Evolutionary conservation across 228 moss, liverwort and hornwort genomes (phyloP).

Genomic region (Sphagnum fallax): DNA sequence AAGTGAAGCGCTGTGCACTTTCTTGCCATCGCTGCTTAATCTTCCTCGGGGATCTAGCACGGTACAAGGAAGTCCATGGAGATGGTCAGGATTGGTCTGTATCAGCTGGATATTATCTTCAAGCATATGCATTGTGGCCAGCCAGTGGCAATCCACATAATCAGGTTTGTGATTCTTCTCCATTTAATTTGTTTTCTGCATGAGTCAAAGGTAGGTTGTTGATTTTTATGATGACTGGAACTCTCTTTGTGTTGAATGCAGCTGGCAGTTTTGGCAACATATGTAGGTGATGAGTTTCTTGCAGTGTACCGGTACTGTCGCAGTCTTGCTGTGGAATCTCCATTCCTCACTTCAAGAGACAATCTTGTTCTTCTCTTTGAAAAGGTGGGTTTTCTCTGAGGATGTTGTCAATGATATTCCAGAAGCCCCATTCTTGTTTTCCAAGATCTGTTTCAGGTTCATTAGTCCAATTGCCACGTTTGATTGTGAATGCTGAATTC

Average conservation of each 20-base stretch:
- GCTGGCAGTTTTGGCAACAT: slow-evolving; percentile 97
- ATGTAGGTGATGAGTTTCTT: slow-evolving; percentile 86
- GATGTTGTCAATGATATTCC: too few species aligned
- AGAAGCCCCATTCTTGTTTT: too few species aligned
- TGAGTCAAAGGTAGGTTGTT: neutral
- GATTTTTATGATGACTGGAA: neutral
- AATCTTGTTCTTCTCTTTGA: slow-evolving; percentile 96
- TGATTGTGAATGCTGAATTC: too few species aligned
- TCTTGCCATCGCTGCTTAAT: slow-evolving; percentile 97
- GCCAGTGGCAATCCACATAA: slow-evolving; percentile 96
- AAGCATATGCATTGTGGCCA: slow-evolving; percentile 89
- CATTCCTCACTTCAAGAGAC: slow-evolving; percentile 92
- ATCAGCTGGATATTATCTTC: slow-evolving; percentile 89
- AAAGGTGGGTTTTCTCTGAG: slow-evolving; percentile 43
- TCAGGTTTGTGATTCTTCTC: slow-evolving; percentile 44
- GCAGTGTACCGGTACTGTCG: slow-evolving; percentile 98
- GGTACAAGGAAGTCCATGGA: slow-evolving; percentile 92
- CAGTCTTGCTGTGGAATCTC: slow-evolving; percentile 91
- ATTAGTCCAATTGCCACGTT: too few species aligned
- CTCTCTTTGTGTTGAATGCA: slow-evolving; percentile 26
- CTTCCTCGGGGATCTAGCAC: slow-evolving; percentile 91
- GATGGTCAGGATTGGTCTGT: slow-evolving; percentile 90
- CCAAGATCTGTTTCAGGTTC: too few species aligned
- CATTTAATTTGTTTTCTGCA: neutral
- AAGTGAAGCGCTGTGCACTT: slow-evolving; percentile 70